These are phyloP conservation scores for Penicillium sp. DNA, from an alignment of 2,329 filamentous ascomycete species.

Conservation along the genomic window DNA sequence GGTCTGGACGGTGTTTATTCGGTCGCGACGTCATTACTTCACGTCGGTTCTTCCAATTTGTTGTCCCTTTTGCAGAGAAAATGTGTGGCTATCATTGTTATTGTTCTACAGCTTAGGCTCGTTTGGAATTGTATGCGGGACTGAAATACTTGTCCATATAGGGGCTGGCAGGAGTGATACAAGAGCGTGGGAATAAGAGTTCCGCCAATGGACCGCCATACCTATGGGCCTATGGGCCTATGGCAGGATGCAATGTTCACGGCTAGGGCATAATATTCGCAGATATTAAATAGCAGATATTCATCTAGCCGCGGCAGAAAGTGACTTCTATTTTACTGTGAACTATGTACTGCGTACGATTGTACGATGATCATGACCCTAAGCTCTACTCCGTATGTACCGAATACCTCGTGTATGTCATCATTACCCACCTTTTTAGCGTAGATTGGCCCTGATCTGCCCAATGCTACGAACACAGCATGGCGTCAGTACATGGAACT, in stretches of 20 bases:
- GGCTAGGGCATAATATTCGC: neutral
- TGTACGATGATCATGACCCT: no score
- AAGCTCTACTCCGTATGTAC: constrained; percentile 1
- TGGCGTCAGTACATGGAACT: constrained; percentile 6
- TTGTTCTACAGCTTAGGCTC: no score
- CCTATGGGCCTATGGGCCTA: no score
- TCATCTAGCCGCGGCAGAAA: no score
- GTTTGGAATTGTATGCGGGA: no score
- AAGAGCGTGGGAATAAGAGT: neutral
- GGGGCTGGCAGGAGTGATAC: neutral
- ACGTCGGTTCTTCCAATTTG: neutral
- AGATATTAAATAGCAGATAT: no score
- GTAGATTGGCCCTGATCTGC: neutral
- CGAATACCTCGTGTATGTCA: constrained; percentile 13
- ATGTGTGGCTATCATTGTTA: no score
- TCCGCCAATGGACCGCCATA: no score
- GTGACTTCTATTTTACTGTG: no score
- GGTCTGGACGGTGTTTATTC: neutral
- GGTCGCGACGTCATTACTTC: constrained; percentile 12
- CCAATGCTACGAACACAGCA: constrained; percentile 1
- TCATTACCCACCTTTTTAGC: constrained; percentile 11
- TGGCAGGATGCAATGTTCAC: neutral
- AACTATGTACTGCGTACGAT: no score
- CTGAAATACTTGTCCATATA: neutral
- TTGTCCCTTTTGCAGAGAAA: neutral